Evolutionary conservation across 2,329 filamentous ascomycete species (phyloP).

Genomic region (Xylaria sp.): DNA sequence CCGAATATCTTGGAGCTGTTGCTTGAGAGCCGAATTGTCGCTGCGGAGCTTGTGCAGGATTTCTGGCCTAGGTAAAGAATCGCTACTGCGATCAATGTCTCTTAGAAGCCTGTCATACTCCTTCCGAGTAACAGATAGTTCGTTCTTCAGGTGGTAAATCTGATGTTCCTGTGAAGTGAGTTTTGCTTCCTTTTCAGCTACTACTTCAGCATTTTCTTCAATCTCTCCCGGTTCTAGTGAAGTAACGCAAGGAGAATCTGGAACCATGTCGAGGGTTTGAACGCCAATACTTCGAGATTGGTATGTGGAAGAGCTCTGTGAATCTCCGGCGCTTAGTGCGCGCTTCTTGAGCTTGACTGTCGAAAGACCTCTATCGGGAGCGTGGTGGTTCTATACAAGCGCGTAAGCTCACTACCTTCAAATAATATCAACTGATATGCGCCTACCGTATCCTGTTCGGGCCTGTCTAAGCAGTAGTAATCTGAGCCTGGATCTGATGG

Average conservation of each 20-base stretch:
- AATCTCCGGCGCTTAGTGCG: not conserved
- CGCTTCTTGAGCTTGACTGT: not conserved
- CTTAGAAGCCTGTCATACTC: not conserved
- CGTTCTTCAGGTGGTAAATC: not conserved
- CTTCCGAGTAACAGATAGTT: not conserved
- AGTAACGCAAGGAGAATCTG: not conserved
- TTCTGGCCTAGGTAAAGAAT: not conserved
- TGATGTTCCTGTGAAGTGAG: not conserved
- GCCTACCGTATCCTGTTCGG: not conserved
- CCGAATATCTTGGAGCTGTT: constrained; percentile 1
- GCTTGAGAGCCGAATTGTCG: not conserved
- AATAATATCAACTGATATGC: not conserved
- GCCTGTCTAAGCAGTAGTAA: not conserved
- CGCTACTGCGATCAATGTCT: not conserved
- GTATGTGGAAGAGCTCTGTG: not conserved
- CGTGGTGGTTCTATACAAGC: not conserved
- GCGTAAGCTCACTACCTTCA: not conserved
- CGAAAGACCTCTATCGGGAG: not conserved
- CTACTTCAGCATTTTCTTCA: not conserved
- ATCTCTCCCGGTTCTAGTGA: not conserved
- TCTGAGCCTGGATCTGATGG: not conserved
- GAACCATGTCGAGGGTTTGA: not conserved
- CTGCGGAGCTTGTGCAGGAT: not conserved
- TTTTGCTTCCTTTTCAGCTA: not conserved
- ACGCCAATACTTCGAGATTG: not conserved